These are phyloP conservation scores for Hylodesmum podocarpum DNA, from an alignment of 306 rosid species.

Conservation along the genomic window DNA sequence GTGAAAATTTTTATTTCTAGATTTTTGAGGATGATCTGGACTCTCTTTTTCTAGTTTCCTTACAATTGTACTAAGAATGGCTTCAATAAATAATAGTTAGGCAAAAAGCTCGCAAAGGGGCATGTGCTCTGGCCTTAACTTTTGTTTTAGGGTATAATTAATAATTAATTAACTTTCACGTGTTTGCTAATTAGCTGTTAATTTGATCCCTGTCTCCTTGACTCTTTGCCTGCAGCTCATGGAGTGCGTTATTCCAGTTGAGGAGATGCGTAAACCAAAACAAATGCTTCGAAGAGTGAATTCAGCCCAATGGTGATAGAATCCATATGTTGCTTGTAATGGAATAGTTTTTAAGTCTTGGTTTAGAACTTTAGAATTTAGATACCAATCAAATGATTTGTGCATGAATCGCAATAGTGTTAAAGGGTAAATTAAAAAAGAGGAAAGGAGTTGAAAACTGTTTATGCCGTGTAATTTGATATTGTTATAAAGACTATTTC, in stretches of 20 bases:
- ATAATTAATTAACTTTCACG: neutral
- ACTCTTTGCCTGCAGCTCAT: conserved; percentile 55
- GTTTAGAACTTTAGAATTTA: no score
- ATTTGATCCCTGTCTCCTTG: neutral
- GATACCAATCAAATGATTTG: conserved; percentile 20
- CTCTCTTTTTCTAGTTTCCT: neutral
- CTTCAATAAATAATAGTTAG: neutral
- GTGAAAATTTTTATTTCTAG: neutral
- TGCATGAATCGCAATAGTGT: conserved; percentile 12
- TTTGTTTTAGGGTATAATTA: neutral
- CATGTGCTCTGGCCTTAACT: neutral
- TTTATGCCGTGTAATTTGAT: no score
- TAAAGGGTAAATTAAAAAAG: neutral
- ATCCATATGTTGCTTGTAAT: neutral
- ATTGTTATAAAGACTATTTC: no score
- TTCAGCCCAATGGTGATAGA: conserved; percentile 48
- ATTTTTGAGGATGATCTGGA: neutral
- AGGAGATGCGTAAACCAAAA: conserved; percentile 48
- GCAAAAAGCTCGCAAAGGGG: neutral
- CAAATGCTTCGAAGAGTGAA: conserved; percentile 52
- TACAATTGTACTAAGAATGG: neutral
- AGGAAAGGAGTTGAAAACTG: no score
- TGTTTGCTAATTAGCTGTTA: neutral
- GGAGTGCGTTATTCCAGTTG: conserved; percentile 55
- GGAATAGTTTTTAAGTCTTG: neutral